These are phyloP conservation scores for Solanum dulcamara DNA, from an alignment of 257 asterid genomes.

Conservation along the genomic window DNA sequence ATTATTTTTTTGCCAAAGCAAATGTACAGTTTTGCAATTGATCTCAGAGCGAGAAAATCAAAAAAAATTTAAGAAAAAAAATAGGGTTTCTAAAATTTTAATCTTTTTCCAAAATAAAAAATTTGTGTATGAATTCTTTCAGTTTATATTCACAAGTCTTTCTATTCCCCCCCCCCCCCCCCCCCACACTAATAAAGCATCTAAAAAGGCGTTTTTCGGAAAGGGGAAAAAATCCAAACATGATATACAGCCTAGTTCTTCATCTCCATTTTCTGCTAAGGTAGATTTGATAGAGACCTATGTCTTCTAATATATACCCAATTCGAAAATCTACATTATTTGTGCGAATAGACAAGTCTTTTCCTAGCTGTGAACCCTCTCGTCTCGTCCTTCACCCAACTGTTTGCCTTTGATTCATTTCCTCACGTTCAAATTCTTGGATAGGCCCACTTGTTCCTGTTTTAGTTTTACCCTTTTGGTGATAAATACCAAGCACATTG, in stretches of 20 bases:
- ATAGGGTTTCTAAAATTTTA: not conserved
- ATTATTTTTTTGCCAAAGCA: not conserved
- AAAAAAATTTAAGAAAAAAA: not conserved
- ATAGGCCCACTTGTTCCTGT: not conserved
- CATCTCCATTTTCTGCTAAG: not conserved
- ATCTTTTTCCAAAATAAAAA: not conserved
- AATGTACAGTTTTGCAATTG: not conserved
- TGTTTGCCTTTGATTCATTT: not conserved
- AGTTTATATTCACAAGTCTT: not conserved
- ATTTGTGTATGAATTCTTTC: not conserved
- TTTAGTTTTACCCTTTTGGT: not conserved
- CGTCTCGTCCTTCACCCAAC: not conserved
- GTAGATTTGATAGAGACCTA: not conserved
- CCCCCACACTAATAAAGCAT: not conserved
- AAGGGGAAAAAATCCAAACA: not conserved
- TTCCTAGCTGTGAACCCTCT: not conserved
- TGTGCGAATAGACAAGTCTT: not conserved
- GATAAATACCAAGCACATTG: not conserved
- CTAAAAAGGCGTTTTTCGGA: not conserved
- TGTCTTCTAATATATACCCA: not conserved
- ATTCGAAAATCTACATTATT: not conserved
- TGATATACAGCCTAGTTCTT: not conserved
- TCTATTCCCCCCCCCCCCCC: not conserved
- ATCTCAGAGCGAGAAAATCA: not conserved
- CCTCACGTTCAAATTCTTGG: not conserved